Base-by-base conservation (phyloP, 2,329 filamentous ascomycete species). In the Helminthosporium solani region DNA sequence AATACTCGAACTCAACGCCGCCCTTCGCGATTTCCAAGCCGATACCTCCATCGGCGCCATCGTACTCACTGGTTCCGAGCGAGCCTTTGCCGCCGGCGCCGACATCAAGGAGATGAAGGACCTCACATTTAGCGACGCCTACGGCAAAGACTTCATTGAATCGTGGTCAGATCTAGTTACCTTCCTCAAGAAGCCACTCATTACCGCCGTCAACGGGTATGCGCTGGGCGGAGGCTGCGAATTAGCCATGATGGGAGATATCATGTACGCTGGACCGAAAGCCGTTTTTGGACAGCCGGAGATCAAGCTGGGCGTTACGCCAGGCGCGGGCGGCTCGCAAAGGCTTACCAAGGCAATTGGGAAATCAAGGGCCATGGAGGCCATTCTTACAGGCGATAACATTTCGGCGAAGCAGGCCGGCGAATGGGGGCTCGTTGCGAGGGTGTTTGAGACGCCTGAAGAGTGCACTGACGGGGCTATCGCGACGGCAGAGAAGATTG, bases 81-180 rank as follows among this genome's bases (percentile, higher is more conserved):
- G 86, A 72, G 91, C 92, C 33, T 99, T 71, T 44, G 68, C 63
- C 68, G 80, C 94, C 35, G 94, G 94, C 41, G 94, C 94, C 50
- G 94, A 99, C 73, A 99, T 99, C 77, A 97, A 97, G 74, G 94
- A 99, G 74, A 99, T 99, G 94, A 88, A 90, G 23, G 85, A 90
- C 50, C 83, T 96, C 31, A 91, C 86, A 44, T 99, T 99, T 74
- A 82, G 88, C 53, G 78, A 86, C 55, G 92, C 94, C 31, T 97
- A 96, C 76, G 87, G 83, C 38, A 83, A 78, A 57, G 89, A 95
- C 67, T 99, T 99, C 72, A 97, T 99, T 72, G 90, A 96, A 69
- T 84, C 84, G 8, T 99, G 94, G 94, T 96, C 90, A 5, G 80
- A 87, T 53, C 82, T 96, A 37, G 87, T 90, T 20, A 89, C 85